Evolutionary conservation across 441 rosid genomes (phyloP).

Genomic region (Pelargonium myrrhifolium): DNA sequence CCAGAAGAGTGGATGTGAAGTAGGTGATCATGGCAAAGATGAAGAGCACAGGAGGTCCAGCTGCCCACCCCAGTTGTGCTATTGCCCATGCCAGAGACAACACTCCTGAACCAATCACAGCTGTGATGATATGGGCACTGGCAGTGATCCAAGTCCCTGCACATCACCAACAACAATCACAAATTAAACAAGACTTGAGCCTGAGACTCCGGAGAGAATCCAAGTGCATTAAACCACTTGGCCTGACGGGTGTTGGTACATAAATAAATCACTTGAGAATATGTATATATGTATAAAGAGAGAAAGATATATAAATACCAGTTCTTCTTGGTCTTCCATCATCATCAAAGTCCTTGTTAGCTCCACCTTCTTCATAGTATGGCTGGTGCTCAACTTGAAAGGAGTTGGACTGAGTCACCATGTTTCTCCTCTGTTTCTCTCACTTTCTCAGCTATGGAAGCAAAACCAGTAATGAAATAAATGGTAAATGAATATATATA

Average conservation of each 20-base stretch:
- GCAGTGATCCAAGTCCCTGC: neutral
- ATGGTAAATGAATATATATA: neutral
- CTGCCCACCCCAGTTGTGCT: constrained; percentile 3
- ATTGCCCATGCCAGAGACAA: constrained; percentile 3
- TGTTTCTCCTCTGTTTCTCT: neutral
- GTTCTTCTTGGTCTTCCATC: constrained; percentile 48
- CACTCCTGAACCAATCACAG: constrained; percentile 7
- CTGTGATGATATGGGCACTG: constrained; percentile 7
- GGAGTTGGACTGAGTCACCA: neutral
- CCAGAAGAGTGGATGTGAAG: constrained; percentile 68
- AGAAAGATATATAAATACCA: constrained; percentile 21
- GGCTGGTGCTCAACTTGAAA: neutral
- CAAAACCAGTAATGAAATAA: neutral
- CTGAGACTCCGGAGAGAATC: too few relatives aligned
- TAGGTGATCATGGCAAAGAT: constrained; percentile 60
- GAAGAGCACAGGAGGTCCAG: neutral
- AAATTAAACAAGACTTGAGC: too few relatives aligned
- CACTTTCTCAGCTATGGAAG: neutral
- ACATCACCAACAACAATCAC: neutral
- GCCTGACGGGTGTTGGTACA: too few relatives aligned
- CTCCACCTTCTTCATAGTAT: constrained; percentile 14
- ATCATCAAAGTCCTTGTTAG: constrained; percentile 41
- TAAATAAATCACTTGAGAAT: neutral
- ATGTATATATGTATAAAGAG: neutral
- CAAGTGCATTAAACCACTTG: too few relatives aligned